Base-by-base conservation (phyloP, 352 stramenopile genomes). In the Phytopythium aichiense region DNA sequence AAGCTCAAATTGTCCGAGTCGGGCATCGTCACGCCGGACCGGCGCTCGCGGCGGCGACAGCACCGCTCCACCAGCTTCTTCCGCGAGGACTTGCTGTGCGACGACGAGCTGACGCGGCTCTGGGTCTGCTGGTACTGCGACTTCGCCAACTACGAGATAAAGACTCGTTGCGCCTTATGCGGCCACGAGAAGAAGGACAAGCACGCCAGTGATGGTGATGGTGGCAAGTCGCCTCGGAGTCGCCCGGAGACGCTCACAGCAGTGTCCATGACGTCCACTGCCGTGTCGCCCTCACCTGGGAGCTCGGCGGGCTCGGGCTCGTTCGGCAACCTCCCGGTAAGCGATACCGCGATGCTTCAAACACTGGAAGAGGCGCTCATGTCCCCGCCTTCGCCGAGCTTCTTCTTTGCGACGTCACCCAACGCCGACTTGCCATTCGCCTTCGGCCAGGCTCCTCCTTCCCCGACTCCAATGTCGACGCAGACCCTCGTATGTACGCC, bases 131-230 rank as follows among this genome's bases (percentile, higher is more conserved):
- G 69, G 54, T 69, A 75, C 51, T 87, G 77, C 56, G 72, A 84
- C 54, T 87, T 87, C 52, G 74, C 72, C 61, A 87, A 87, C 68
- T 87, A 84, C 64, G 73, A 82, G 53, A 68, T 81, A 55, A 84
- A 84, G 63, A 74, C 52, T 4, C 64, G 74, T 35, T 87, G 74
- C 45, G 73, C 77, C 22, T 56, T 87, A 30, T 87, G 77, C 42
- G 71, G 75, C 13, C 63, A 76, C 31, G 56, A 76, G 45, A 83
- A 82, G 64, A 49, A 62, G 25, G 66, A 77, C 40, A 73, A 72
- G 49, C 31, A 65, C 25, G 37, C 54, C 0, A 73, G 60, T n/a
- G n/a, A n/a, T n/a, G n/a, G n/a, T 23, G 54, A 61, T 3, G 50
- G 66, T 8, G 63, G 62, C 54, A 77, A 77, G 37, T 57, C 64